phyloP scores from a whole-genome alignment of 768 basidiomycete species.

The Sarcomyxa edulis region DNA sequence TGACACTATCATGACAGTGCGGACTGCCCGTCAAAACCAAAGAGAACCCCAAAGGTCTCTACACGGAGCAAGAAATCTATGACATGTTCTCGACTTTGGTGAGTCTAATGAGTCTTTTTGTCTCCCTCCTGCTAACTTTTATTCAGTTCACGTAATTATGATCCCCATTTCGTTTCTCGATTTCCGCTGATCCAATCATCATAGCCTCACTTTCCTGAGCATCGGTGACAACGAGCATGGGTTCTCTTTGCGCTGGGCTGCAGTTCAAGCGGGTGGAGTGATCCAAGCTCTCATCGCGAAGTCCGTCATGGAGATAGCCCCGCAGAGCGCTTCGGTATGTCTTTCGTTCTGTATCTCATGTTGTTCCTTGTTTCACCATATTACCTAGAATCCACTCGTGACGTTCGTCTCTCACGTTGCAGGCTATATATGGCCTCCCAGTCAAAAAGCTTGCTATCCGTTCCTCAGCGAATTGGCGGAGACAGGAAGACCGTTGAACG shows the following conservation, averaged over 20 bases:
- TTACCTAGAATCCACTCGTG: constrained; percentile 21
- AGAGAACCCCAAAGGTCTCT: constrained; percentile 28
- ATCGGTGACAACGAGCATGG: constrained; percentile 10
- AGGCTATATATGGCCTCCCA: constrained; percentile 22
- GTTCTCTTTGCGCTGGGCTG: constrained; percentile 18
- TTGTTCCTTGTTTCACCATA: neutral
- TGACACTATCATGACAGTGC: constrained; percentile 16
- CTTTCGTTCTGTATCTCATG: neutral
- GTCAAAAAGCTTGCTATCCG: constrained; percentile 27
- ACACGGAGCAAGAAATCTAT: constrained; percentile 36
- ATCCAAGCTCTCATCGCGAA: constrained; percentile 27
- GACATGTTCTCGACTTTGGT: constrained; percentile 27
- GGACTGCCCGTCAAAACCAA: constrained; percentile 36
- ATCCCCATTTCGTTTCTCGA: constrained; percentile 5
- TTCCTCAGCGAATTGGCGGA: constrained; percentile 33
- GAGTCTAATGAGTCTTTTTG: constrained; percentile 1
- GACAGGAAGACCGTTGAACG: constrained; percentile 31
- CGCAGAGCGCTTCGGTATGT: constrained; percentile 21
- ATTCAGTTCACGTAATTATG: neutral
- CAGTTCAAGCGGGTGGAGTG: constrained; percentile 21
- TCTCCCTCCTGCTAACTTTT: neutral
- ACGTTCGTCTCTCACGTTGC: constrained; percentile 18
- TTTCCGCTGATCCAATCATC: neutral
- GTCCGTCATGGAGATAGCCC: constrained; percentile 19
- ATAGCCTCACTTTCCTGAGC: constrained; percentile 12